Percentiles rank a stretch among this genome's conserved stretches.
Evolutionary conservation across 2,329 filamentous ascomycete genomes (phyloP).

Genomic region (Cladosporium oxysporum): DNA sequence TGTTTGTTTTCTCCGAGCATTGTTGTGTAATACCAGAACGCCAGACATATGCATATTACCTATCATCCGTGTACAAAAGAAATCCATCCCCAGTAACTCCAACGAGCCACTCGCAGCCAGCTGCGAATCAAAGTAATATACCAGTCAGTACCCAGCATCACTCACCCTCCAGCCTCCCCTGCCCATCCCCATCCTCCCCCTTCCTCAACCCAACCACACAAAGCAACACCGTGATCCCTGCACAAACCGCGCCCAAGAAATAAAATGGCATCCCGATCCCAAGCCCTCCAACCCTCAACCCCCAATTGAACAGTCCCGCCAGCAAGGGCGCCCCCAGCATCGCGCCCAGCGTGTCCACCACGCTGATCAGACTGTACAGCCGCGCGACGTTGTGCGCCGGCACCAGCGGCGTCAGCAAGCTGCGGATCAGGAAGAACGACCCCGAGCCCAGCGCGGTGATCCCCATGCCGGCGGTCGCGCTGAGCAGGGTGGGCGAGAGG

Average conservation of each 20-base stretch:
- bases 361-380: conserved; percentile 55
- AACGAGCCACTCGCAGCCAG: background rate
- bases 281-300: conserved; percentile 48
- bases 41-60: background rate
- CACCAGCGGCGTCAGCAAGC: conserved; percentile 56
- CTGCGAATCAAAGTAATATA: background rate
- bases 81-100: background rate
- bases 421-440: conserved; percentile 47
- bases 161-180: background rate
- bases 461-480: conserved; percentile 43
- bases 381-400: conserved; percentile 57
- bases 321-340: conserved; percentile 52
- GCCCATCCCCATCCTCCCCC: conserved; percentile 33
- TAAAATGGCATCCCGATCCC: conserved; percentile 56
- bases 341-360: conserved; percentile 53
- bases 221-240: conserved; percentile 25
- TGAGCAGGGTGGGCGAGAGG: conserved; percentile 32
- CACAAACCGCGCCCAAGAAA: conserved; percentile 39
- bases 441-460: conserved; percentile 51
- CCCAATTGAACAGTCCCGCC: conserved; percentile 49
- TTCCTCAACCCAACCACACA: conserved; percentile 30
- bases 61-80: background rate
- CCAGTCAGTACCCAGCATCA: background rate
- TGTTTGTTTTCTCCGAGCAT: background rate
- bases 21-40: background rate